Conservation (phyloP, 305 asterid species). For the Fraxinus baroniana region DNA sequence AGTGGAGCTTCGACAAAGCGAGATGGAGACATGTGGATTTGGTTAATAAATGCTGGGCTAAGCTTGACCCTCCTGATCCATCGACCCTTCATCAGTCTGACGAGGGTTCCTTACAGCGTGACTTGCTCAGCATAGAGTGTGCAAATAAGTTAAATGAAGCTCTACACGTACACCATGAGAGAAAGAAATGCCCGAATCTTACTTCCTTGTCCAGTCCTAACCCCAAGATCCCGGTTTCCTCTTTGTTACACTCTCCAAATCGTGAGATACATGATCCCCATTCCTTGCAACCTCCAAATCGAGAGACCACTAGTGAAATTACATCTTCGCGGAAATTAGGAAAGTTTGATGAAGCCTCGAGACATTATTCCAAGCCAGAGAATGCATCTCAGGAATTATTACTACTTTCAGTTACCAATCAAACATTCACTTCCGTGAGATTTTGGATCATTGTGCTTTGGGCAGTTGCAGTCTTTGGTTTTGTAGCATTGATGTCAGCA, state of each 20-base stretch:
- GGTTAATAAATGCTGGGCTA: constrained; percentile 74
- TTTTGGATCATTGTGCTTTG: constrained; percentile 67
- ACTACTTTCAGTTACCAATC: constrained; percentile 47
- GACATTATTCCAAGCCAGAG: constrained; percentile 19
- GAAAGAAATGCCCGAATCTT: constrained; percentile 54
- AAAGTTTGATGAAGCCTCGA: constrained; percentile 26
- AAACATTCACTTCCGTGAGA: constrained; percentile 58
- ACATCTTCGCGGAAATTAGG: constrained; percentile 36
- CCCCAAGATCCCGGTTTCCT: constrained; percentile 26
- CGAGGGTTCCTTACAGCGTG: constrained; percentile 52
- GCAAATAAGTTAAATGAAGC: constrained; percentile 68
- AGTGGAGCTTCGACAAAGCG: constrained; percentile 94
- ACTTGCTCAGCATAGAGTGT: constrained; percentile 88
- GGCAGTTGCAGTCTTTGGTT: constrained; percentile 60
- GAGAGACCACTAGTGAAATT: constrained; percentile 25
- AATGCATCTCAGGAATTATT: constrained; percentile 40
- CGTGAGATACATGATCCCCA: constrained; percentile 25
- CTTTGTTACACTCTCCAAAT: constrained; percentile 23
- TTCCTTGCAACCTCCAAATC: constrained; percentile 25
- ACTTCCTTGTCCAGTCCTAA: constrained; percentile 37
- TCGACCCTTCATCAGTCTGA: constrained; percentile 56
- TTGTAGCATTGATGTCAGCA: constrained; percentile 46
- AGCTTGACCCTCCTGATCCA: constrained; percentile 75
- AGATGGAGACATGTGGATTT: constrained; percentile 74
- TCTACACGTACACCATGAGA: constrained; percentile 49